Percentiles rank a stretch among this genome's conserved stretches.
Conservation (phyloP, 1,284 basidiomycete genomes). For the Ceratobasidium sp. region DNA sequence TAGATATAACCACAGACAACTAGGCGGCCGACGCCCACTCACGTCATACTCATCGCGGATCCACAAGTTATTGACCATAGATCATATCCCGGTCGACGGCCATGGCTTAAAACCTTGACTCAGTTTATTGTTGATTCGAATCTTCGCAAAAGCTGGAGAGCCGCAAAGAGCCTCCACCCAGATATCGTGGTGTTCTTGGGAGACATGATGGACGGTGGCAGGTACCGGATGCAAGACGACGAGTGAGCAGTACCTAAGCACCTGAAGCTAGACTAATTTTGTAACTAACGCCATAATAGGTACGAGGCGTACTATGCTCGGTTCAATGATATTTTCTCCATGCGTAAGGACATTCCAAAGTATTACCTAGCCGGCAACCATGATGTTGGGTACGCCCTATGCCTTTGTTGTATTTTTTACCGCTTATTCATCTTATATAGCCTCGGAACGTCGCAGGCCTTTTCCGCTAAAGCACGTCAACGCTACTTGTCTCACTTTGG, state of each 20-base stretch:
- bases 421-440: slow-evolving; percentile 50
- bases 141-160: slow-evolving; percentile 77
- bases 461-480: slow-evolving; percentile 64
- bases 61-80: slow-evolving; percentile 72
- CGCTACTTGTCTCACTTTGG: slow-evolving; percentile 76
- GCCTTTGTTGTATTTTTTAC: slow-evolving; percentile 34
- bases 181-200: slow-evolving; percentile 82
- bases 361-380: slow-evolving; percentile 87
- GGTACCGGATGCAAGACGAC: slow-evolving; percentile 60
- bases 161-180: slow-evolving; percentile 65
- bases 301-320: slow-evolving; percentile 66
- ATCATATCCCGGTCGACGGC: slow-evolving; percentile 54
- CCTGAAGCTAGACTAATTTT: slow-evolving; percentile 5
- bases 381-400: slow-evolving; percentile 71
- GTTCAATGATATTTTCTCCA: slow-evolving; percentile 69
- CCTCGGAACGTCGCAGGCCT: slow-evolving; percentile 62
- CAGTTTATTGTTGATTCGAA: slow-evolving; percentile 70
- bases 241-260: slow-evolving; percentile 63
- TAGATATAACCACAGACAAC: slow-evolving; percentile 42
- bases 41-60: slow-evolving; percentile 78
- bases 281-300: slow-evolving; percentile 51
- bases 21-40: slow-evolving; percentile 54
- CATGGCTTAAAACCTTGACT: slow-evolving; percentile 51
- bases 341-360: slow-evolving; percentile 53
- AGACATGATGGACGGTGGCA: slow-evolving; percentile 77